Percentiles rank a stretch among this genome's conserved stretches.
Evolutionary conservation across 75 land plant genomes (phyloP).

Genomic region (Cunninghamia lanceolata): DNA sequence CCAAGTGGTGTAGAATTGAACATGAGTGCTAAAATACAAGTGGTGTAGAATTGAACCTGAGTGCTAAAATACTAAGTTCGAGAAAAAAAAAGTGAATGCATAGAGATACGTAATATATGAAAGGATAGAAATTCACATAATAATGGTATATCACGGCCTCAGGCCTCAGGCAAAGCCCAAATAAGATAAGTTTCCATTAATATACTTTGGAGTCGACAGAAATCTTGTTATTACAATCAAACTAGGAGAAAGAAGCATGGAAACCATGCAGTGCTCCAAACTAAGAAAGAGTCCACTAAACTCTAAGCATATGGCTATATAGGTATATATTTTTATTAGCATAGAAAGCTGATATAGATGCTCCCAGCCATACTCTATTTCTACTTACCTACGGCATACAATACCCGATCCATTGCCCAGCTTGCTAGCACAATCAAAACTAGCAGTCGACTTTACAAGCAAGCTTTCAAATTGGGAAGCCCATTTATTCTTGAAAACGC

Average conservation of each 20-base stretch:
- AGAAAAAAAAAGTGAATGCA: no score
- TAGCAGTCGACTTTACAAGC: background rate
- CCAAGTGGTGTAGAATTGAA: no score
- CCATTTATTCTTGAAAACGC: background rate
- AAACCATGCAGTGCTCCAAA: background rate
- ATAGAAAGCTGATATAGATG: background rate
- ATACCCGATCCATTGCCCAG: background rate
- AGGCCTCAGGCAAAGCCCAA: no score
- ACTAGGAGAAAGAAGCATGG: background rate
- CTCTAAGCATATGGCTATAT: no score
- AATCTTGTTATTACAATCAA: background rate
- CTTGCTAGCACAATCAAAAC: background rate
- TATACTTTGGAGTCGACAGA: background rate
- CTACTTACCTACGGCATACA: background rate
- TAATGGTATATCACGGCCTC: background rate
- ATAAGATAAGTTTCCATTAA: background rate
- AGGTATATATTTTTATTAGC: no score
- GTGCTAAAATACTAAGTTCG: no score
- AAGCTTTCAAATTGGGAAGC: background rate
- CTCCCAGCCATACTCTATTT: background rate
- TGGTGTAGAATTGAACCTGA: no score
- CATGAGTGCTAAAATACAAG: no score
- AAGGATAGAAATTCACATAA: no score
- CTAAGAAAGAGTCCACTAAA: background rate
- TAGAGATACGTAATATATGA: no score